Evolutionary conservation across 1,284 basidiomycete species (phyloP), one percentile per base, ranked within the genome.

Genomic region (Moesziomyces parantarcticus): DNA sequence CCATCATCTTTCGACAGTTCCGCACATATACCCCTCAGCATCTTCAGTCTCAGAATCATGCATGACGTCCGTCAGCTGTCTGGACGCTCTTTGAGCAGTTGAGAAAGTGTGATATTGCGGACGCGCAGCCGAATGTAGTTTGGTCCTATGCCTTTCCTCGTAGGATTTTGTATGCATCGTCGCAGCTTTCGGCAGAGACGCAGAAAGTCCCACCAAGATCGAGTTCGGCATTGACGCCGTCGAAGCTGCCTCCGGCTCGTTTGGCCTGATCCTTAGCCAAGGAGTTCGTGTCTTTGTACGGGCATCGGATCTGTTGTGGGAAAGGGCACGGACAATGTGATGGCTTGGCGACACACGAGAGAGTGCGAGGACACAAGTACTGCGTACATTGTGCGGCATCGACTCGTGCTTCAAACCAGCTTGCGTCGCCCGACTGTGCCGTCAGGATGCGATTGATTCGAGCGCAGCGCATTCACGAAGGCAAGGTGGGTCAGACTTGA

Each of bases 301-400:
- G 57, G 58, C 76, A 78, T 26, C 76, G 62, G 11, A 70, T 68
- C 61, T 78, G 74, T 44, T 80, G 77, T 21, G 72, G 75, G 50
- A 80, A 77, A 3, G 78, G 78, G 34, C 78, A 80, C 23, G 78
- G 78, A 50, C 78, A 80, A 44, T 79, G 65, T 10, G 76, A 71
- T n/a, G 78, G 78, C 21, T 64, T 63, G 10, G 65, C 46, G n/a
- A 80, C 78, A 59, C 78, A 80, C n/a, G 73, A 74, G 3, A 80
- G 73, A 5, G 78, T 80, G 22, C 75, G 66, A 11, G 78, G 78
- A 50, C 78, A 80, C 20, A 80, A 61, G 51, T 77, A 79, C 40
- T 70, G 58, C 2, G 63, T 73, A 50, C 78, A 80, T 5, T 71
- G 61, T 0, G 78, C 78, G 51, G 71, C 71, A 42, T 80, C 75